A percentile compares a stretch with the other conserved stretches of the same genome.
phyloP scores from a whole-genome alignment of 2,329 filamentous ascomycete genomes.

The Cladosporium sp. region DNA sequence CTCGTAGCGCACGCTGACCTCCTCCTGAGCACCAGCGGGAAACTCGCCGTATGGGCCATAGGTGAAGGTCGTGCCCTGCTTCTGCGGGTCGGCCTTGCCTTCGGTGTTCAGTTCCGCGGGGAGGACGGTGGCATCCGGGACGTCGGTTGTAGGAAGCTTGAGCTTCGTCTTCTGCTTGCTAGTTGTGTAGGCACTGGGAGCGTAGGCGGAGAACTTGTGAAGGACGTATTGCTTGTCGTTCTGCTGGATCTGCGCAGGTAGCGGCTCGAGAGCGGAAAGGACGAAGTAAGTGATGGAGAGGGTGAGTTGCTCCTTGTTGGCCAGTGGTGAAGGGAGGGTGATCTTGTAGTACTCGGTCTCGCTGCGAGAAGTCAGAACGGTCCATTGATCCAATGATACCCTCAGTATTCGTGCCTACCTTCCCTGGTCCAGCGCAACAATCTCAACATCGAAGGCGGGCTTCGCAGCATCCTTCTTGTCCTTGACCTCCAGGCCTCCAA shows the following conservation, averaged over 20 bases:
- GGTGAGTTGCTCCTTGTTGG: slow-evolving; percentile 71
- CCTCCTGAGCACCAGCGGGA: slow-evolving; percentile 67
- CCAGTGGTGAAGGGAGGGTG: slow-evolving; percentile 67
- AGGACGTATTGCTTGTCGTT: slow-evolving; percentile 78
- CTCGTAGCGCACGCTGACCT: slow-evolving; percentile 80
- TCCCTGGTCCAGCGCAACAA: slow-evolving; percentile 52
- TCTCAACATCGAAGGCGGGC: slow-evolving; percentile 60
- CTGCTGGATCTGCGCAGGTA: slow-evolving; percentile 78
- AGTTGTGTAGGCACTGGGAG: slow-evolving; percentile 75
- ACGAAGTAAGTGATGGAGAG: slow-evolving; percentile 80
- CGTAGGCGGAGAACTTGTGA: slow-evolving; percentile 81
- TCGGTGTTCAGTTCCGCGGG: slow-evolving; percentile 51
- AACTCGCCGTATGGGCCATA: slow-evolving; percentile 86
- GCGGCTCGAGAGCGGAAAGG: slow-evolving; percentile 69
- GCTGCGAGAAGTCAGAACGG: slow-evolving; percentile 20
- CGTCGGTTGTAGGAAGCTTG: slow-evolving; percentile 71
- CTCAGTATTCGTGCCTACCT: slow-evolving; percentile 37
- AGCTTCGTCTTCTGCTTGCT: slow-evolving; percentile 95
- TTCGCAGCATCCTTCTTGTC: slow-evolving; percentile 75
- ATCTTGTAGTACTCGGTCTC: slow-evolving; percentile 71
- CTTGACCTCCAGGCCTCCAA: slow-evolving; percentile 85
- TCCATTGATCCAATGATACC: background rate
- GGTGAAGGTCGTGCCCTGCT: slow-evolving; percentile 76
- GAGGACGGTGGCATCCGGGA: slow-evolving; percentile 71
- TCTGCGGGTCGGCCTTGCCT: slow-evolving; percentile 64